Evolutionary conservation across 768 basidiomycete species (phyloP).

Genomic region (Thelephora ganbajun): DNA sequence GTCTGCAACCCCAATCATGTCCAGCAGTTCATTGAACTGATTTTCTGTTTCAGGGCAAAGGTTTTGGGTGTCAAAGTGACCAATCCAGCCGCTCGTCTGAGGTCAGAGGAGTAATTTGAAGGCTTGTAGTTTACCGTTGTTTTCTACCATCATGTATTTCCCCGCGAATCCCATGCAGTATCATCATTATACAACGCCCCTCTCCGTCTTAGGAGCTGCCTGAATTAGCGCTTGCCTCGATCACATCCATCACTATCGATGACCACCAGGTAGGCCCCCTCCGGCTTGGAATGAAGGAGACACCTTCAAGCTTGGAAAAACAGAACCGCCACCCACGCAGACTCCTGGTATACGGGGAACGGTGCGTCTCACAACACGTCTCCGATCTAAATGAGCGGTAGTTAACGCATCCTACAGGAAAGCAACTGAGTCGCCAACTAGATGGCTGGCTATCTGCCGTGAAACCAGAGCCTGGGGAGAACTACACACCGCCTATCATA

Average conservation of each 20-base stretch:
- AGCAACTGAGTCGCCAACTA: constrained; percentile 48
- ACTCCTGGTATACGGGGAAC: constrained; percentile 76
- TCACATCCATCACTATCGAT: not conserved
- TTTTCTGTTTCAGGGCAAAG: constrained; percentile 44
- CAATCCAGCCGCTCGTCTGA: constrained; percentile 82
- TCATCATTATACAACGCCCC: constrained; percentile 27
- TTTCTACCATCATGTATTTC: constrained; percentile 34
- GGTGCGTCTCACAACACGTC: constrained; percentile 23
- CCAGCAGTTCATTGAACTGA: constrained; percentile 2
- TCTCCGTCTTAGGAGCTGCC: too few species aligned
- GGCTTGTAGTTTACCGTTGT: constrained; percentile 24
- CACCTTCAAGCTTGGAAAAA: not conserved
- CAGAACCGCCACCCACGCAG: constrained; percentile 71
- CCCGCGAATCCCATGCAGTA: constrained; percentile 24
- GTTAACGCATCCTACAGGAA: constrained; percentile 23
- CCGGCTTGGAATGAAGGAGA: too few species aligned
- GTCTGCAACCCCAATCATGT: constrained; percentile 9
- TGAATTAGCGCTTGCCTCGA: too few species aligned
- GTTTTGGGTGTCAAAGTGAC: constrained; percentile 86
- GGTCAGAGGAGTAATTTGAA: constrained; percentile 70
- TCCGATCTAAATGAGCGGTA: not conserved
- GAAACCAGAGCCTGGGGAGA: constrained; percentile 24
- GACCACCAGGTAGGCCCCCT: not conserved
- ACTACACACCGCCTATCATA: constrained; percentile 52
- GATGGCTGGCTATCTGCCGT: constrained; percentile 49